These are phyloP conservation scores for Pelargonium australe DNA, from an alignment of 441 rosid species.

Conservation along the genomic window DNA sequence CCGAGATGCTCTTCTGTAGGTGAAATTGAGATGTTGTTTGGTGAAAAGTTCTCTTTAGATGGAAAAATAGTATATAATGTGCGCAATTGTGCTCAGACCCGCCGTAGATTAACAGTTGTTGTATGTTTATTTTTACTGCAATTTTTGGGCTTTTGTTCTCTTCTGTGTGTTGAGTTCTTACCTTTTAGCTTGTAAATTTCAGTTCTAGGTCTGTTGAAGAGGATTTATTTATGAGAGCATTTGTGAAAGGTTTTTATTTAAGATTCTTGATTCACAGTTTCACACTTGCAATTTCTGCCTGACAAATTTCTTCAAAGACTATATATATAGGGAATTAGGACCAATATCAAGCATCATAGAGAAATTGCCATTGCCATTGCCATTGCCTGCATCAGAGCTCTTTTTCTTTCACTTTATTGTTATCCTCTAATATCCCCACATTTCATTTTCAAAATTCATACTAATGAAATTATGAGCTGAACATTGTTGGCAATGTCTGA, in stretches of 20 bases:
- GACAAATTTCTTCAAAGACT: not conserved
- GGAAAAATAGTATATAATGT: not conserved
- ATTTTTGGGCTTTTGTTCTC: not conserved
- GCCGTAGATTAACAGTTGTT: too few species aligned
- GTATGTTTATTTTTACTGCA: not conserved
- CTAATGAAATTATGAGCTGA: too few species aligned
- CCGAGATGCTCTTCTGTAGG: not conserved
- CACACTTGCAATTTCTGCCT: not conserved
- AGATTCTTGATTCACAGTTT: not conserved
- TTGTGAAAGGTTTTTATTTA: not conserved
- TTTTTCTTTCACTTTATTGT: too few species aligned
- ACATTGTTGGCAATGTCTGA: too few species aligned
- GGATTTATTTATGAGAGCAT: not conserved
- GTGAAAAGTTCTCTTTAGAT: not conserved
- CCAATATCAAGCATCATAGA: not conserved
- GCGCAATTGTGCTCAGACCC: not conserved
- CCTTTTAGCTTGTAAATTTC: not conserved
- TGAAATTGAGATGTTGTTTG: not conserved
- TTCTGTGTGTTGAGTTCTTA: not conserved
- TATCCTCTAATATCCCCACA: too few species aligned
- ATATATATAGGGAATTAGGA: not conserved
- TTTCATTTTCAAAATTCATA: too few species aligned
- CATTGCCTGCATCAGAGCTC: too few species aligned
- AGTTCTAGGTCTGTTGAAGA: not conserved
- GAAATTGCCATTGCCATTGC: not conserved